Evolutionary conservation across 2,329 filamentous ascomycete genomes (phyloP), one percentile per base, ranked within the genome.

Genomic region (Neurospora crassa): DNA sequence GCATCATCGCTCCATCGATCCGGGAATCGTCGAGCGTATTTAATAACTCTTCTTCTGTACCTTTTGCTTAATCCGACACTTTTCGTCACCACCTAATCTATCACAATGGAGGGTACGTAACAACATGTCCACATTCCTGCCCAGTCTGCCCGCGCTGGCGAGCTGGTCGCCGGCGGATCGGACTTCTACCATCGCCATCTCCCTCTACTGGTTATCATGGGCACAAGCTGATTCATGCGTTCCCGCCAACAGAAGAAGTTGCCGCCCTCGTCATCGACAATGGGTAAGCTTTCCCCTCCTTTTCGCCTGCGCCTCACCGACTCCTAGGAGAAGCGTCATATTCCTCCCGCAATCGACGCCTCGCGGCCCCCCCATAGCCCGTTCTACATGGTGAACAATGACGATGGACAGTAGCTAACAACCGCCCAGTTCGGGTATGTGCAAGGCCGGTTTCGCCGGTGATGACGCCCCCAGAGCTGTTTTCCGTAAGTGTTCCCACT

Each of bases 251-350:
- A 98, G 96, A 99, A 90, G 96, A 99, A 93, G 96, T 99, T 87
- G 96, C 96, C 86, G 96, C 96, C 86, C 94, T 99, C 93, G 96
- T 99, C 87, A 98, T 99, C 88, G 96, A 99, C 94, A 99, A 99
- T 98, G 96, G 96, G 96, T 99, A 95, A 93, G 94, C 88, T 86
- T 80, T 72, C 73, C 75, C 74, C 72, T 75, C 69, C 69, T 68
- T 73, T 74, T 73, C 76, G 73, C 72, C 72, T 70, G 69, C 42
- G 71, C 74, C 76, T 83, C 80, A 82, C 81, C 81, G 80, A 80
- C 81, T 74, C 67, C 69, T 68, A 70, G 72, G 71, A 72, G 71
- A 72, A 74, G 70, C 73, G 71, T 67, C 72, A 59, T 70, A 73
- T 72, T 71, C 68, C 63, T 40, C 67, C 37, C 63, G 40, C 68